Conservation (phyloP, 2,329 filamentous ascomycete species). For the Colletotrichum orbiculare region DNA sequence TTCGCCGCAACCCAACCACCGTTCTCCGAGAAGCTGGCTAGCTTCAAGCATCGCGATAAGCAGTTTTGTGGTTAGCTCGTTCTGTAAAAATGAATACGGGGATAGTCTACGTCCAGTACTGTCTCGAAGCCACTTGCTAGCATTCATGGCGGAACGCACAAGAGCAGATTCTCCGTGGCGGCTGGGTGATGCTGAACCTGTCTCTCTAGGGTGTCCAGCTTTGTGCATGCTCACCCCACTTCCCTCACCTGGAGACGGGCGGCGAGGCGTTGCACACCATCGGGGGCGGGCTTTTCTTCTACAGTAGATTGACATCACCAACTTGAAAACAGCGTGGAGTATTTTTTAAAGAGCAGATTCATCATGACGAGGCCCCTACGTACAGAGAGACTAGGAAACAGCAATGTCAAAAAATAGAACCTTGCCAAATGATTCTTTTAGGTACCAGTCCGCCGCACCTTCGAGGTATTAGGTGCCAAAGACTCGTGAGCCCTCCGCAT, state of each 20-base stretch:
- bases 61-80: neutral
- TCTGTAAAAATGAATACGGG: conserved; percentile 12
- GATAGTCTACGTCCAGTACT: neutral
- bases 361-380: conserved; percentile 38
- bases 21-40: neutral
- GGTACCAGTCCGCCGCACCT: conserved; percentile 38
- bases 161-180: conserved; percentile 19
- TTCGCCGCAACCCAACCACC: conserved; percentile 22
- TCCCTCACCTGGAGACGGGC: neutral
- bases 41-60: conserved; percentile 15
- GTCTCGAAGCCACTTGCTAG: conserved; percentile 16
- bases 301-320: neutral
- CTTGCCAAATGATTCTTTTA: conserved; percentile 39
- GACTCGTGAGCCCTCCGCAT: conserved; percentile 38
- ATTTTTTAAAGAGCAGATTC: conserved; percentile 35
- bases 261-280: neutral
- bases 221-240: conserved; percentile 23
- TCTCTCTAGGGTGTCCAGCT: conserved; percentile 19
- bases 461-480: conserved; percentile 39
- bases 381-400: conserved; percentile 39
- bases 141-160: conserved; percentile 22
- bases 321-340: neutral
- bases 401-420: conserved; percentile 38
- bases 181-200: conserved; percentile 14
- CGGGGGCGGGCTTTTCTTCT: too few relatives aligned